Base-by-base conservation (phyloP, 176 grass and related monocot genomes). In the Tillandsia leiboldiana region DNA sequence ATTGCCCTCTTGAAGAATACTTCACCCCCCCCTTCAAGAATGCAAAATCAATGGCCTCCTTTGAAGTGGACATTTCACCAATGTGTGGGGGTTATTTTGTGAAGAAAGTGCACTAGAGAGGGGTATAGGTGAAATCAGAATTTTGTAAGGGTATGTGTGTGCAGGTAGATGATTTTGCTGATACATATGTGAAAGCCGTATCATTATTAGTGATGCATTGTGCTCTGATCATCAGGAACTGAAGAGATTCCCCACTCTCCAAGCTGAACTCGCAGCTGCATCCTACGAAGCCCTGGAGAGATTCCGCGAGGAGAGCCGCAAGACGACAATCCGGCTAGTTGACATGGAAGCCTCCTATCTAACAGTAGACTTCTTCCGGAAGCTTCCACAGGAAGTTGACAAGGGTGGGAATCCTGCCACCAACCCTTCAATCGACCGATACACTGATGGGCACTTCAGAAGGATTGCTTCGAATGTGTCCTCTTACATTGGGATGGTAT, bases 401-500 rank as follows among this genome's bases (percentile, higher is more conserved):
- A 96, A 88, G 78, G 50, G 72, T 64, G 84, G 73, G 64, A 84
- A 83, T 70, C 72, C 80, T 79, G 26, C 84, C 28, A 26, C 82
- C 33, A 42, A 42, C 70, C 64, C 88, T 78, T 66, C 70, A 3
- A 65, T 67, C 71, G 88, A 91, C 83, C 80, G 92, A 66, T 96
- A 92, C 65, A 47, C 81, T 70, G 93, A 97, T 49, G 17, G 72
- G 49, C 93, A 97, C 69, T 89, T 92, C 74, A 89, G 89, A 71
- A 87, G 81, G 74, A 97, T 97, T 71, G 93, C 88, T 68, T 90
- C 89, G 15, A 96, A 96, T 70, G 93, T 96, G 22, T 85, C 86
- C 1, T 82, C 88, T 27, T 96, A 96, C 58, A 87, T 96, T 80
- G 79, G 76, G 64, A 96, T 96, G 93, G 86, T 96, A 68, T 91